Evolutionary conservation across 2,329 filamentous ascomycete species (phyloP).

Genomic region (Knufia fluminis): DNA sequence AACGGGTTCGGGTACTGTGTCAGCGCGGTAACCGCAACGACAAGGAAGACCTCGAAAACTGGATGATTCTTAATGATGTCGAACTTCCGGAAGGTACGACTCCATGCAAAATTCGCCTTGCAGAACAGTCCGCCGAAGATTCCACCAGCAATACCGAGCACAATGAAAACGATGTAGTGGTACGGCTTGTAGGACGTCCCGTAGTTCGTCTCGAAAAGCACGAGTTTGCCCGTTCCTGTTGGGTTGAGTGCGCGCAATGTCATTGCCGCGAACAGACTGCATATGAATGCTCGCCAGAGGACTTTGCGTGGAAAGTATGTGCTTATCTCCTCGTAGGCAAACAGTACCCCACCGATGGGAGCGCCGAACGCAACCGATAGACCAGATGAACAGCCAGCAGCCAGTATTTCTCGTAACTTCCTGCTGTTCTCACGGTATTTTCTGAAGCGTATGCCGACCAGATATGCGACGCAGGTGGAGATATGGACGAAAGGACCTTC

Average conservation of each 20-base stretch:
- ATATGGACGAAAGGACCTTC: conserved; percentile 56
- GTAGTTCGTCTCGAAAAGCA: conserved; percentile 53
- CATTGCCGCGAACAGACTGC: conserved; percentile 47
- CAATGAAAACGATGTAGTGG: conserved; percentile 49
- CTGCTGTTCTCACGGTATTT: conserved; percentile 50
- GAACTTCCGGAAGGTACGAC: conserved; percentile 45
- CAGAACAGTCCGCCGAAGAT: conserved; percentile 52
- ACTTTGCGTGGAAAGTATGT: conserved; percentile 52
- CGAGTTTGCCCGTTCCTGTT: conserved; percentile 50
- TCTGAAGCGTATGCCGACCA: conserved; percentile 43
- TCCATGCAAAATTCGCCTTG: conserved; percentile 49
- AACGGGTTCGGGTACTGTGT: conserved; percentile 50
- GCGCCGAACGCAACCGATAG: conserved; percentile 54
- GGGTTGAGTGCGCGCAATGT: conserved; percentile 50
- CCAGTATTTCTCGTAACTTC: conserved; percentile 51
- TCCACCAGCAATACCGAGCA: conserved; percentile 49
- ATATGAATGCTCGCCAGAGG: conserved; percentile 52
- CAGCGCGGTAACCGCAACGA: conserved; percentile 45
- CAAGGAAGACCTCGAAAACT: conserved; percentile 47
- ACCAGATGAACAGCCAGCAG: conserved; percentile 49
- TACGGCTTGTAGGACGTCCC: conserved; percentile 45
- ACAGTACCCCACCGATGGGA: conserved; percentile 53
- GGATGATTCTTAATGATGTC: conserved; percentile 46
- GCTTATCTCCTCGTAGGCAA: conserved; percentile 52
- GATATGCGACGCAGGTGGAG: conserved; percentile 48